Evolutionary conservation across 768 basidiomycete genomes (phyloP), one percentile per base, ranked within the genome.

Genomic region (Kwoniella dendrophila): DNA sequence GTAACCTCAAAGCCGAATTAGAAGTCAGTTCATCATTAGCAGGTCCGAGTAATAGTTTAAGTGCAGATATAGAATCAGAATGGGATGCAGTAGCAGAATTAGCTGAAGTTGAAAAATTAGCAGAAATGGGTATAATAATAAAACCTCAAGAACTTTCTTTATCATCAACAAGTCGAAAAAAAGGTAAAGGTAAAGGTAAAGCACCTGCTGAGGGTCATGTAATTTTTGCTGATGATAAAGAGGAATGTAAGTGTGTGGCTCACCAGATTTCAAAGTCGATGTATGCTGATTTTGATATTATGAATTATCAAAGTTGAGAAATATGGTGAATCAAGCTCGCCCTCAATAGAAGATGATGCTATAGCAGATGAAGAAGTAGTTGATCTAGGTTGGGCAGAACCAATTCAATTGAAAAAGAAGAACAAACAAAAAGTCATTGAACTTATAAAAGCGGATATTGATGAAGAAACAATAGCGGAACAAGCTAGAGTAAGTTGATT

Each of bases 381-480:
- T 5, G 76, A 76, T 57, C 62, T 78, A 22, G 76, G 76, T 14
- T 78, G 74, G 74, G 62, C 57, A 16, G 66, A 65, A n/a, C 48
- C 62, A 18, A 33, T 53, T 18, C 50, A 54, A 14, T 59, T 53
- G 24, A 63, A 59, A 50, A 55, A 62, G 24, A 71, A 71, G 49
- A 60, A 40, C 26, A 58, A 48, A 40, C 49, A 57, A 26, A 33
- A 61, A 36, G 60, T 20, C 1, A 22, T 52, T 33, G 48, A 53
- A 33, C 24, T 43, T 2, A 47, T 41, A 8, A 44, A 50, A 26
- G 27, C 36, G 18, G 33, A 51, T 33, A 56, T 57, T 16, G 57
- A 67, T 30, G 53, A 45, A n/a, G 65, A 62, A 30, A 54, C n/a
- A 38, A 40, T 40, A 14, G 56, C 57, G 20, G 69, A 67, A 26